Base-by-base conservation (phyloP, 805 yeast species). In the Komagataella populi region DNA sequence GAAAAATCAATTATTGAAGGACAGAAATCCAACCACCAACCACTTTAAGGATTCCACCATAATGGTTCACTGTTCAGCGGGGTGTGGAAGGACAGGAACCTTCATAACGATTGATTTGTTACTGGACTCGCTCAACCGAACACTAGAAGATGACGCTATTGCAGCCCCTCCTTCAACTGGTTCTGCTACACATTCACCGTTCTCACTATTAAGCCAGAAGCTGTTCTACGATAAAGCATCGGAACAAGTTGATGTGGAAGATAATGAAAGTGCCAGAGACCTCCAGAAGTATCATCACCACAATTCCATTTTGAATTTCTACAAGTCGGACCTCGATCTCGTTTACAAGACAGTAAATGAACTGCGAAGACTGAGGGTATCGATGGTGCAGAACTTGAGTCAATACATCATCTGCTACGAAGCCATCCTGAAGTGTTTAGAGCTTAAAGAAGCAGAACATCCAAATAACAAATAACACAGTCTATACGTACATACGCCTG, bases 51-150 rank as follows among this genome's bases (percentile, higher is more conserved):
- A 20, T 20, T n/a, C 47, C 5, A 66, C 67, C 1, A 52, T 57
- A 4, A 56, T 76, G 30, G 78, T 74, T 6, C 83, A 78, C 59
- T 78, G 83, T 55, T 76, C 81, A 1, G 83, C 83, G 0, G 83
- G 83, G 0, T 79, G 81, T 54, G 83, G 83, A 10, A 66, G 83
- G 55, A 74, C 82, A 0, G 81, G 81, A 6, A 72, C 77, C 10
- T 76, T 68, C 53, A 74, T 76, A 14, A 65, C 77, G 2, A 55
- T 74, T 23, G 80, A 76, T 55, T 69, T 66, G 63, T 60, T 70
- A 14, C 49, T 67, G 24, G 65, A 66, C 51, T 39, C 48, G 7
- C 23, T 18, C 20, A 47, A 49, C 53, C n/a, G 50, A 48, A 45
- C 14, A 44, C 10, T 47, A 10, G 48, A 17, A 14, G 30, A 45